Evolutionary conservation across 208 protist genomes (phyloP).

Genomic region (Acanthamoeba castellanii): DNA sequence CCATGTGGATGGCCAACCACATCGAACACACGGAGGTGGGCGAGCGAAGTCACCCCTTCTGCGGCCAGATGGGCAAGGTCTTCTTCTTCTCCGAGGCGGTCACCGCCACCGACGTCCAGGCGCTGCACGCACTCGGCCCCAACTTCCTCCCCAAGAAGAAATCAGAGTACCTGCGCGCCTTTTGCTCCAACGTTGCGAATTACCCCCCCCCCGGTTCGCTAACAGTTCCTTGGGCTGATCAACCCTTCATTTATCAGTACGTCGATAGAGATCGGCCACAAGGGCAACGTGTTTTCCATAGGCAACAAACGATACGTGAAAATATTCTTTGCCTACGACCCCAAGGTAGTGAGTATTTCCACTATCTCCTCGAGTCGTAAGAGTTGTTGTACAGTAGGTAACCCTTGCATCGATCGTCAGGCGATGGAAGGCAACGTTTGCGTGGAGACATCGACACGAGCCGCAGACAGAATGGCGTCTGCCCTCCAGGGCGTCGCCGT

Average conservation of each 20-base stretch:
- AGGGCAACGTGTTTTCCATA: conserved; percentile 51
- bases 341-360: background rate
- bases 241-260: background rate
- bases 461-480: conserved; percentile 34
- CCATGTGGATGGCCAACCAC: conserved; percentile 65
- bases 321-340: conserved; percentile 66
- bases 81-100: conserved; percentile 42
- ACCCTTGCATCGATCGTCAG: background rate
- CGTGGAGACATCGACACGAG: conserved; percentile 59
- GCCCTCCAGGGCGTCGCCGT: conserved; percentile 52
- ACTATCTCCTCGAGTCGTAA: background rate
- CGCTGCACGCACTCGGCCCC: conserved; percentile 45
- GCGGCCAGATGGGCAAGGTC: conserved; percentile 70
- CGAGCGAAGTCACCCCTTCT: conserved; percentile 64
- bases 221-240: background rate
- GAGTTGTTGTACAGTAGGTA: background rate
- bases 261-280: conserved; percentile 60
- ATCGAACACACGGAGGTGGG: background rate
- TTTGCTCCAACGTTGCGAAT: too few species aligned
- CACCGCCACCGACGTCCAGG: conserved; percentile 30
- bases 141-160: conserved; percentile 69
- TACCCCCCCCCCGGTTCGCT: background rate
- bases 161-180: background rate
- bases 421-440: conserved; percentile 70
- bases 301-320: conserved; percentile 38